These are phyloP conservation scores for Fragilariopsis cylindrus DNA, from an alignment of 108 stramenopile genomes.

Conservation along the genomic window DNA sequence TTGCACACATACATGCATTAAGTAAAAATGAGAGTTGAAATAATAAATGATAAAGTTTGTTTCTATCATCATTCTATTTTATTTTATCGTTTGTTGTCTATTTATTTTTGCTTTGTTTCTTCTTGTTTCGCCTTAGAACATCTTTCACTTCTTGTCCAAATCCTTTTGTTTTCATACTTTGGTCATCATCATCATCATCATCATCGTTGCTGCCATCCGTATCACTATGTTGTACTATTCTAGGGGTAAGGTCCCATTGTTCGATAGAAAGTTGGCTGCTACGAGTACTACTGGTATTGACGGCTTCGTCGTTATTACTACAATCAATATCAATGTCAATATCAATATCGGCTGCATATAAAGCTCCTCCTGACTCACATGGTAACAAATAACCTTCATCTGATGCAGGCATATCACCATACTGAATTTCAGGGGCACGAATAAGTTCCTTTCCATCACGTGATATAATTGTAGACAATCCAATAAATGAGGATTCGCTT, in stretches of 20 bases:
- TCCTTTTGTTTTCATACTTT: not conserved
- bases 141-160: slow-evolving; percentile 3
- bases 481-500: not conserved
- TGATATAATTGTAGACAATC: not conserved
- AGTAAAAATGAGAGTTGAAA: too few species aligned
- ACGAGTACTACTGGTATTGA: not conserved
- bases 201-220: not conserved
- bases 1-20: too few species aligned
- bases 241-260: not conserved
- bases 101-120: not conserved
- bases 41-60: too few species aligned
- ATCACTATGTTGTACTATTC: not conserved
- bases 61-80: too few species aligned
- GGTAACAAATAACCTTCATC: not conserved
- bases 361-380: not conserved
- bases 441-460: not conserved
- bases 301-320: too few species aligned
- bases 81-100: too few species aligned
- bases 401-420: slow-evolving; percentile 1
- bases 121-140: not conserved
- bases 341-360: slow-evolving; percentile 5
- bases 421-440: not conserved
- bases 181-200: not conserved
- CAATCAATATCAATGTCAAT: not conserved
- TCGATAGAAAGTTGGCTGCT: not conserved